Percentiles rank a stretch among this genome's conserved stretches.
phyloP scores from a whole-genome alignment of 129 eudicot species.

The Dittrichia graveolens region DNA sequence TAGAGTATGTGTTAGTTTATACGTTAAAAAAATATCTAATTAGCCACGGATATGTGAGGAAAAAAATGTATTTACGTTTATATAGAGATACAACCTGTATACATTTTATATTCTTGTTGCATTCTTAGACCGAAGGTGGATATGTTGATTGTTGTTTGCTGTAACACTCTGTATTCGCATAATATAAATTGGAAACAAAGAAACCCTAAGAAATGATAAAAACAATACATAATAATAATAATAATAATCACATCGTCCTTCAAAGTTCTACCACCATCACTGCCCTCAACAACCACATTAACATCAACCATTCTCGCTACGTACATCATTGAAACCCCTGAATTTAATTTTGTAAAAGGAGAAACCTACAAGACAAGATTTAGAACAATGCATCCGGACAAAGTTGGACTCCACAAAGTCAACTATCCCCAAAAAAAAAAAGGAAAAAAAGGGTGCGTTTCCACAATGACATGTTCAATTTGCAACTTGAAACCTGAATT shows the following conservation, averaged over 20 bases:
- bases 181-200: too few relatives aligned
- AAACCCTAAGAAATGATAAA: not conserved
- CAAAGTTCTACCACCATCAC: not conserved
- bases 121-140: too few relatives aligned
- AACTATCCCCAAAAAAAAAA: not conserved
- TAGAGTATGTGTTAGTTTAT: too few relatives aligned
- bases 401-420: constrained; percentile 13
- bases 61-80: too few relatives aligned
- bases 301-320: constrained; percentile 14
- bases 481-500: constrained; percentile 20
- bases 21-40: too few relatives aligned
- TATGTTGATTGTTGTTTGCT: too few relatives aligned
- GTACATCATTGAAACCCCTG: not conserved
- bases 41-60: too few relatives aligned
- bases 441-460: not conserved
- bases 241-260: not conserved
- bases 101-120: too few relatives aligned
- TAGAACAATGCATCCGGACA: not conserved
- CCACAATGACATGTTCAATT: not conserved
- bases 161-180: too few relatives aligned
- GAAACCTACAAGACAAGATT: not conserved
- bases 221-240: not conserved
- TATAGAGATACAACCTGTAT: too few relatives aligned
- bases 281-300: not conserved
- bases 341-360: not conserved